Base-by-base conservation (phyloP, 1,139 yeast species). In the Yamadazyma membranifaciens region DNA sequence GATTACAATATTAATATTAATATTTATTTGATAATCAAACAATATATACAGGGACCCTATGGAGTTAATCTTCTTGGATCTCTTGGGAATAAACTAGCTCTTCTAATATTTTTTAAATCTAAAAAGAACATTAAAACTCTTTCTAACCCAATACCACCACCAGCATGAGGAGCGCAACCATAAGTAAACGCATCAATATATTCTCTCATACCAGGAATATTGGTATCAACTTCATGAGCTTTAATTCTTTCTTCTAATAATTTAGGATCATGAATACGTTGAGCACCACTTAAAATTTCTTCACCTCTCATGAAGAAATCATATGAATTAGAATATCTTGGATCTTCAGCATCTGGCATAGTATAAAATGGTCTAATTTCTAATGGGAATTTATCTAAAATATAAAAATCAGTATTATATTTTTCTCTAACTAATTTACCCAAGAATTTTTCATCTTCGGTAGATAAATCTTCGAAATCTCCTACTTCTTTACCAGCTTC, bases 221-320 rank as follows among this genome's bases (percentile, higher is more conserved):
- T 69, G 46, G 96, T 88, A 61, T 87, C 87, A 43, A 94, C 82
- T 36, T 80, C 98, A 57, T 86, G 96, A 36, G 74, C 84, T 41
- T 65, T 73, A 84, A 94, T 83, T 71, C 98, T 83, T 67, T 86
- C 79, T 55, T 71, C 76, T 60, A 92, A 79, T 57, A 92, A 75
- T 46, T 73, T 87, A 41, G 95, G 81, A 64, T 94, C 98, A 65
- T 92, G 99, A 55, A 92, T 80, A 79, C 99, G 96, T 73, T 92
- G 99, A 43, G 98, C 98, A 57, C 99, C 99, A 17, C 97, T 89
- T 56, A 92, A 74, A 57, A 92, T 92, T 70, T 92, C 99, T 73
- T 92, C 98, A 61, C 99, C 99, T 73, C 98, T 85, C 98, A 92
- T 92, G 76, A 94, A 94, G 82, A 94, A 92, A 73, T 92, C 99